Evolutionary conservation across 306 rosid species (phyloP).

Genomic region (Corylus avellana): DNA sequence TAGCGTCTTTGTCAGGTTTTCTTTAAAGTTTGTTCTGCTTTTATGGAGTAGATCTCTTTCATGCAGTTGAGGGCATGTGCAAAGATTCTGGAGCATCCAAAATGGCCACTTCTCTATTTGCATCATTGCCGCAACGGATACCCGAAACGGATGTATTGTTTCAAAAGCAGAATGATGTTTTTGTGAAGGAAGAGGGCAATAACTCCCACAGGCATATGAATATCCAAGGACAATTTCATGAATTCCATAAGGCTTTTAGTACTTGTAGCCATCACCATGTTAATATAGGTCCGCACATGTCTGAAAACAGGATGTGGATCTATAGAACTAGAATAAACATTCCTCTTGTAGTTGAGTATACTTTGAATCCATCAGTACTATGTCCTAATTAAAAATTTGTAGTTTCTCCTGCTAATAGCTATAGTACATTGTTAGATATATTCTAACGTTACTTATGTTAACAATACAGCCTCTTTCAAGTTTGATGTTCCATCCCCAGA

Average conservation of each 20-base stretch:
- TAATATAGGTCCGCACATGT: conserved; percentile 74
- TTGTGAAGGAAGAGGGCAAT: conserved; percentile 57
- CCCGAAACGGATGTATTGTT: conserved; percentile 60
- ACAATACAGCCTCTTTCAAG: conserved; percentile 78
- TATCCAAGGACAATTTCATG: conserved; percentile 68
- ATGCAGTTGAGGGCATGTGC: conserved; percentile 88
- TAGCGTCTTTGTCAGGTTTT: conserved; percentile 29
- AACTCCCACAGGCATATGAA: conserved; percentile 64
- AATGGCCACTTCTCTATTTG: conserved; percentile 94
- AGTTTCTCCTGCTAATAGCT: conserved; percentile 19
- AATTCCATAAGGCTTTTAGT: conserved; percentile 52
- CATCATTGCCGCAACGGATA: conserved; percentile 64
- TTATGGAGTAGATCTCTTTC: conserved; percentile 76
- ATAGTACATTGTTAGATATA: conserved; percentile 21
- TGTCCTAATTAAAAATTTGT: conserved; percentile 9
- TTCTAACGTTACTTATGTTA: conserved; percentile 36
- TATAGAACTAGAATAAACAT: conserved; percentile 33
- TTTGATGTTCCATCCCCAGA: conserved; percentile 94
- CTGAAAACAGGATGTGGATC: conserved; percentile 44
- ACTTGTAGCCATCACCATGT: conserved; percentile 48
- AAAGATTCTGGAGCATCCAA: conserved; percentile 78
- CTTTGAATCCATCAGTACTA: conserved; percentile 14
- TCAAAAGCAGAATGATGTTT: conserved; percentile 63
- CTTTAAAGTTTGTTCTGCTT: conserved; percentile 35
- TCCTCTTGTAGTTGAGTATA: conserved; percentile 34